Evolutionary conservation across 495 filamentous ascomycete species (phyloP).

Genomic region (Barbatosphaeria neglecta): DNA sequence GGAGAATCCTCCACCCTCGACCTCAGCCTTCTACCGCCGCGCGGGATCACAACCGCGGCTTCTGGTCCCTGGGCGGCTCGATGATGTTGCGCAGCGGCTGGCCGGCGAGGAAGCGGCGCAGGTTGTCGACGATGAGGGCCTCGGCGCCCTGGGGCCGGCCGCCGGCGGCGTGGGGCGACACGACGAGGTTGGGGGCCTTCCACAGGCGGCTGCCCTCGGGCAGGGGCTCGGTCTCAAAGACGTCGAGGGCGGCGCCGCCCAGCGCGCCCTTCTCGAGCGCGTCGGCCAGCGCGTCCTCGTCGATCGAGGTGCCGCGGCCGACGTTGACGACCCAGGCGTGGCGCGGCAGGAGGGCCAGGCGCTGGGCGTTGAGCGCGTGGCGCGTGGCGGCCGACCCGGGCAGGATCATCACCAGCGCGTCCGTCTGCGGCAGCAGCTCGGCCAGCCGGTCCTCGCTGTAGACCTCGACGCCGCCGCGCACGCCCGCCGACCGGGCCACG

Average conservation of each 20-base stretch:
- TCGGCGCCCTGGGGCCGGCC: slow-evolving; percentile 44
- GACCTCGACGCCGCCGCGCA: slow-evolving; percentile 44
- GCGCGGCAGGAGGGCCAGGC: slow-evolving; percentile 62
- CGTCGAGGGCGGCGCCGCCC: slow-evolving; percentile 59
- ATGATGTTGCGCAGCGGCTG: slow-evolving; percentile 43
- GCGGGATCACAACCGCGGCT: not conserved
- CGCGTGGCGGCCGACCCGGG: slow-evolving; percentile 54
- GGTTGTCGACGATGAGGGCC: slow-evolving; percentile 40
- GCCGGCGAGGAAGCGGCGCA: slow-evolving; percentile 38
- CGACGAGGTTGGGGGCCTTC: slow-evolving; percentile 23
- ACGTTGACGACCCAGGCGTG: slow-evolving; percentile 77
- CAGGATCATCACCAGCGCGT: slow-evolving; percentile 69
- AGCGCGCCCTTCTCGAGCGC: slow-evolving; percentile 58
- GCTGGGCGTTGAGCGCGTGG: slow-evolving; percentile 54
- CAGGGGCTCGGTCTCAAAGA: slow-evolving; percentile 67
- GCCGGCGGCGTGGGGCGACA: slow-evolving; percentile 35
- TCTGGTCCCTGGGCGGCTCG: slow-evolving; percentile 7
- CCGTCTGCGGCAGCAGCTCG: slow-evolving; percentile 54
- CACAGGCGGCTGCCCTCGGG: slow-evolving; percentile 26
- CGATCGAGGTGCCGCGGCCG: slow-evolving; percentile 65
- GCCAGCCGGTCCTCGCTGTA: slow-evolving; percentile 28
- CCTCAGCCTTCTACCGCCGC: too few species aligned
- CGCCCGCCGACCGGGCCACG: slow-evolving; percentile 41
- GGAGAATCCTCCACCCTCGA: too few species aligned
- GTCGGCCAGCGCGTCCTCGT: slow-evolving; percentile 67